A percentile compares a stretch with the other conserved stretches of the same genome.
Evolutionary conservation across 225 moss, liverwort and hornwort genomes (phyloP).

Genomic region (Bryum argenteum): DNA sequence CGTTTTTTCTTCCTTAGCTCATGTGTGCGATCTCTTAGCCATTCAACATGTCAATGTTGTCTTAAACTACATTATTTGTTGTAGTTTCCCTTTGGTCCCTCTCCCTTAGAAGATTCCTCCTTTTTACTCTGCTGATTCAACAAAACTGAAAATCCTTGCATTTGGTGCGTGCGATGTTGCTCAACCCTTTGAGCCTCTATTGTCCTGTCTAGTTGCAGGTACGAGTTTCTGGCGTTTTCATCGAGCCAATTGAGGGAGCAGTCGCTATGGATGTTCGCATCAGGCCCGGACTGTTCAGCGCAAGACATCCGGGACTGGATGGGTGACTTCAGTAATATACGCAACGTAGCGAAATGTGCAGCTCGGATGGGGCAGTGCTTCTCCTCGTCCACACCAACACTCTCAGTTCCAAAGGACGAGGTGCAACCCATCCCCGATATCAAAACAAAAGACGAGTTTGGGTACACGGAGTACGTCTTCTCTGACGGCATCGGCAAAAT

Average conservation of each 20-base stretch:
- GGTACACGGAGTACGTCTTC: slow-evolving; percentile 67
- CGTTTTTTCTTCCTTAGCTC: too few relatives aligned
- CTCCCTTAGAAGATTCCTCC: too few relatives aligned
- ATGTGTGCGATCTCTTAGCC: too few relatives aligned
- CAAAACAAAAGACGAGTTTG: slow-evolving; percentile 50
- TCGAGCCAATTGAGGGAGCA: slow-evolving; percentile 83
- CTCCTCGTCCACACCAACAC: slow-evolving; percentile 74
- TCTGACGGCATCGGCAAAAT: slow-evolving; percentile 97
- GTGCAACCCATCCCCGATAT: slow-evolving; percentile 76
- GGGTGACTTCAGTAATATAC: slow-evolving; percentile 83
- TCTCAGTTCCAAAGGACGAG: slow-evolving; percentile 67
- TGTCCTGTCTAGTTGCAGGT: neutral
- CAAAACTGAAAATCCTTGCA: too few relatives aligned
- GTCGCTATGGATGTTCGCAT: slow-evolving; percentile 92
- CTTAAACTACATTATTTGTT: too few relatives aligned
- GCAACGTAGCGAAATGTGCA: slow-evolving; percentile 93
- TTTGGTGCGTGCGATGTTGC: too few relatives aligned
- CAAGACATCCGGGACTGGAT: slow-evolving; percentile 73
- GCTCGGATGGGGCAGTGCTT: slow-evolving; percentile 99
- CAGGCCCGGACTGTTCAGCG: slow-evolving; percentile 36
- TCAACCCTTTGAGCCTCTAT: too few relatives aligned
- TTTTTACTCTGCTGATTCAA: too few relatives aligned
- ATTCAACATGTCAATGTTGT: too few relatives aligned
- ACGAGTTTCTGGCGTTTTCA: slow-evolving; percentile 90
- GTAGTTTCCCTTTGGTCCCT: too few relatives aligned